A percentile compares a stretch with the other conserved stretches of the same genome.
phyloP scores from a whole-genome alignment of 306 rosid genomes.

The Lagenaria siceraria region DNA sequence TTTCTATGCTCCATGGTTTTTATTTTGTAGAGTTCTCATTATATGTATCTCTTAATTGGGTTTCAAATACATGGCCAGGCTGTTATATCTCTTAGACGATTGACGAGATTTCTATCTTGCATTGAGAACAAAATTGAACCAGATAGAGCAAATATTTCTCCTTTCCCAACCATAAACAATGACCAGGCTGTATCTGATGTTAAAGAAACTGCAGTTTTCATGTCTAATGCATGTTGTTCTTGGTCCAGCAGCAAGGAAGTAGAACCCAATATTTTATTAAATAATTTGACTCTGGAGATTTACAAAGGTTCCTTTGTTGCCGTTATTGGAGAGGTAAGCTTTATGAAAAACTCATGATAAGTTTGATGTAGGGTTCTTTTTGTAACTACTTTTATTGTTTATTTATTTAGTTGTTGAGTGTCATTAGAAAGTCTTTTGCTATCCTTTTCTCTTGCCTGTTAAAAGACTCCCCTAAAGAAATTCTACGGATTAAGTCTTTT shows the following conservation, averaged over 20 bases:
- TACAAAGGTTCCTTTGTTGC: conserved; percentile 66
- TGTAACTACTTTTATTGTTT: background rate
- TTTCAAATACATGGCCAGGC: conserved; percentile 31
- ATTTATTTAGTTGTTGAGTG: background rate
- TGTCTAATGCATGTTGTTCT: conserved; percentile 56
- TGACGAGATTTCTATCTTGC: conserved; percentile 75
- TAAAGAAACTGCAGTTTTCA: conserved; percentile 39
- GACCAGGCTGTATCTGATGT: conserved; percentile 24
- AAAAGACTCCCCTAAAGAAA: too few species aligned
- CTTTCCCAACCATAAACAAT: conserved; percentile 20
- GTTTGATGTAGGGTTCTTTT: background rate
- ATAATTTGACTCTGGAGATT: conserved; percentile 50
- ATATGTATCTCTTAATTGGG: background rate
- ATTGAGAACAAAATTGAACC: conserved; percentile 32
- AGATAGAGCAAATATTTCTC: conserved; percentile 24
- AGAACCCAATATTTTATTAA: conserved; percentile 37
- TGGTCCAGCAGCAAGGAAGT: conserved; percentile 71
- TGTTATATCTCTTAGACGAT: conserved; percentile 56
- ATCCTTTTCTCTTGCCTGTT: background rate
- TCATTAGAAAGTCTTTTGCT: background rate
- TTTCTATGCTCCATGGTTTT: conserved; percentile 5
- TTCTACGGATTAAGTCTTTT: background rate
- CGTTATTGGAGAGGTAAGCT: conserved; percentile 76
- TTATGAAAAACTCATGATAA: background rate
- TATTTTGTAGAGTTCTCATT: background rate